A percentile compares a stretch with the other conserved stretches of the same genome.
Evolutionary conservation across 768 basidiomycete genomes (phyloP).

Genomic region (Russula earlei): DNA sequence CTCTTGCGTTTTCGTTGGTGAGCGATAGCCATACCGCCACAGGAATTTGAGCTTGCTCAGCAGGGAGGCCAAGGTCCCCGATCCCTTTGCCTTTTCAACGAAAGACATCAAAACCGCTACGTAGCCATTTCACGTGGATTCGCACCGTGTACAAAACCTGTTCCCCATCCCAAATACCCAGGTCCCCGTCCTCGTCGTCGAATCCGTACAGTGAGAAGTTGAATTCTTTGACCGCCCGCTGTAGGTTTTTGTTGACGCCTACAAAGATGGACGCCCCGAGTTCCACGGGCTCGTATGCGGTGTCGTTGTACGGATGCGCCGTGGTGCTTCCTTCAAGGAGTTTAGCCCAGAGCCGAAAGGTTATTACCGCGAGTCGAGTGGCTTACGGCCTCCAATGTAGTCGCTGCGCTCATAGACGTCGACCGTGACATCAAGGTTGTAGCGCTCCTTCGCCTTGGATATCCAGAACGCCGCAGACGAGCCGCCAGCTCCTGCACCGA

Average conservation of each 20-base stretch:
- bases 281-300: constrained; percentile 55
- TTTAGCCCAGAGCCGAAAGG: background rate
- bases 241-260: constrained; percentile 55
- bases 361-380: background rate
- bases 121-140: background rate
- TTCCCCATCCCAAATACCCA: constrained; percentile 80
- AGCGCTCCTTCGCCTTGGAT: constrained; percentile 63
- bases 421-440: constrained; percentile 59
- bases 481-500: constrained; percentile 87
- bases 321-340: constrained; percentile 55
- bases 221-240: constrained; percentile 74
- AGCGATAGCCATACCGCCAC: constrained; percentile 10
- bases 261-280: constrained; percentile 89
- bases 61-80: background rate
- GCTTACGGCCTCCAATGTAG: constrained; percentile 83
- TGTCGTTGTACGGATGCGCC: constrained; percentile 61
- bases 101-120: background rate
- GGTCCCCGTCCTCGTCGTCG: constrained; percentile 38
- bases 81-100: background rate
- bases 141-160: constrained; percentile 56
- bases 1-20: background rate
- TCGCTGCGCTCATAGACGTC: constrained; percentile 74
- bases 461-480: constrained; percentile 81
- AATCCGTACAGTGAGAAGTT: constrained; percentile 48
- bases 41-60: constrained; percentile 6